Conservation (phyloP, 2,329 filamentous ascomycete species). For the Fusarium floridanum region DNA sequence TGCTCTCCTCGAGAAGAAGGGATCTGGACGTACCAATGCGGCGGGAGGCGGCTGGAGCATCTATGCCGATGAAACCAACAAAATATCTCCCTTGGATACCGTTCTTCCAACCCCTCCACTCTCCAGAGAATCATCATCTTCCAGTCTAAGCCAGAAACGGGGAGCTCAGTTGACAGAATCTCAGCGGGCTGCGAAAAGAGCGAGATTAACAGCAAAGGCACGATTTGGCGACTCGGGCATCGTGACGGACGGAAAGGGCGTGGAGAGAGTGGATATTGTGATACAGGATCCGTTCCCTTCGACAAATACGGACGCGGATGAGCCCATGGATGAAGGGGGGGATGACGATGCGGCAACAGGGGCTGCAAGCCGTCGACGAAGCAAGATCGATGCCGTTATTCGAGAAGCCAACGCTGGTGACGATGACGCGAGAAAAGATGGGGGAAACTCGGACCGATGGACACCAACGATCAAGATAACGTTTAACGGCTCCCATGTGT, state of each 20-base stretch:
- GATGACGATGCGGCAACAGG: conserved; percentile 20
- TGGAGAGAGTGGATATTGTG: conserved; percentile 72
- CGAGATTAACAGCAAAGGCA: conserved; percentile 71
- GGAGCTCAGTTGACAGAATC: conserved; percentile 41
- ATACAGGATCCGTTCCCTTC: conserved; percentile 69
- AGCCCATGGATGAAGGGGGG: conserved; percentile 43
- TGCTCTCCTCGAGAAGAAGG: conserved; percentile 76
- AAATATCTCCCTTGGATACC: conserved; percentile 68
- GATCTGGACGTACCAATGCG: conserved; percentile 76
- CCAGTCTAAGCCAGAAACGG: conserved; percentile 49
- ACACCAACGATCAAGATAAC: conserved; percentile 67
- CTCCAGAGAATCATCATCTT: conserved; percentile 50
- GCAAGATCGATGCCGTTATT: conserved; percentile 53
- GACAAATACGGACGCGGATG: conserved; percentile 27
- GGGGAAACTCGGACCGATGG: conserved; percentile 48
- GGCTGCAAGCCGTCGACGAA: conserved; percentile 43
- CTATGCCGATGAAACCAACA: conserved; percentile 74
- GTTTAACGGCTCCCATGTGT: conserved; percentile 83
- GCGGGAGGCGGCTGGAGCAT: conserved; percentile 84
- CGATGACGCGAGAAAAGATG: conserved; percentile 41
- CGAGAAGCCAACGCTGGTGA: conserved; percentile 45
- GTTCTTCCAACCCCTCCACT: conserved; percentile 62
- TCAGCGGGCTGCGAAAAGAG: conserved; percentile 65
- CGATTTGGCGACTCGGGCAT: conserved; percentile 76
- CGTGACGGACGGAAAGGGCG: conserved; percentile 68